Conservation (phyloP, 192 early-diverging fungal species). For the Globomyces pollinis-pini region DNA sequence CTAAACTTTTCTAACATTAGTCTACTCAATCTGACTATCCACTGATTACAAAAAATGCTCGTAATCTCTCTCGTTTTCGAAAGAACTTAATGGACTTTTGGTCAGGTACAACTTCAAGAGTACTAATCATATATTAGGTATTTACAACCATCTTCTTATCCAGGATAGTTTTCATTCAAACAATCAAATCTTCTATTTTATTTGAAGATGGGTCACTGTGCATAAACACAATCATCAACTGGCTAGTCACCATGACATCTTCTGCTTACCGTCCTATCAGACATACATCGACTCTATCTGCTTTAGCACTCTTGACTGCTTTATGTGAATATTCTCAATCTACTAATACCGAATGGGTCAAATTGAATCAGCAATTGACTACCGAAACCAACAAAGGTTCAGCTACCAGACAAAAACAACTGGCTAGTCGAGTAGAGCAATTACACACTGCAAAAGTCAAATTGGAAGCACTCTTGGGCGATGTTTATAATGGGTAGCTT, state of each 20-base stretch:
- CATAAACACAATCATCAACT: conserved; percentile 28
- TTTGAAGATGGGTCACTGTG: conserved; percentile 39
- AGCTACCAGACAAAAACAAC: conserved; percentile 42
- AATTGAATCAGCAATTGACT: background rate
- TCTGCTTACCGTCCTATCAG: conserved; percentile 82
- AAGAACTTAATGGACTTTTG: conserved; percentile 64
- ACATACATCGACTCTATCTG: conserved; percentile 72
- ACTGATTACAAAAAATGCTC: conserved; percentile 55
- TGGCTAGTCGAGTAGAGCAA: conserved; percentile 49
- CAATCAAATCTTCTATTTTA: conserved; percentile 24
- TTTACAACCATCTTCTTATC: conserved; percentile 12
- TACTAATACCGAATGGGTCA: conserved; percentile 9
- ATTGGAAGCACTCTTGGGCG: conserved; percentile 16
- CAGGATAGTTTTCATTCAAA: background rate
- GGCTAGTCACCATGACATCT: conserved; percentile 40
- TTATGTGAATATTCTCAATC: conserved; percentile 44
- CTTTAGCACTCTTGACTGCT: conserved; percentile 54
- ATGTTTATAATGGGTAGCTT: background rate
- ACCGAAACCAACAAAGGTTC: conserved; percentile 51
- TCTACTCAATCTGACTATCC: conserved; percentile 65
- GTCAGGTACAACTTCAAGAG: no score
- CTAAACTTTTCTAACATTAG: conserved; percentile 15
- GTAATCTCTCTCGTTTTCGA: conserved; percentile 48
- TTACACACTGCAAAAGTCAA: conserved; percentile 44
- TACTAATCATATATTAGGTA: no score